A percentile compares a stretch with the other conserved stretches of the same genome.
phyloP scores from a whole-genome alignment of 78 protist genomes.

The Polysphondylium violaceum region DNA sequence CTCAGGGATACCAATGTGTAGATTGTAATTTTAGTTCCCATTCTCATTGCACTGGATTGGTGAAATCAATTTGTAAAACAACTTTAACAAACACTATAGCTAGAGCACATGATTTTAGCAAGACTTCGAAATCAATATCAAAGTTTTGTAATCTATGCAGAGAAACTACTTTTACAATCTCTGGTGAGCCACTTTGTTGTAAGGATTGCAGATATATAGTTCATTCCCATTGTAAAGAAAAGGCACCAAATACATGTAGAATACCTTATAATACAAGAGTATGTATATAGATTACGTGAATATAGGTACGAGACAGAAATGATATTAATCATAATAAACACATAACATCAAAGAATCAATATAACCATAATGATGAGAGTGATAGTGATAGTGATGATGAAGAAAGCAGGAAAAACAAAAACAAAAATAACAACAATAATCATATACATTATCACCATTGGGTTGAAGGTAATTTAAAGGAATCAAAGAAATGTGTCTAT shows the following conservation, averaged over 20 bases:
- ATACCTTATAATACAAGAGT: conserved; percentile 8
- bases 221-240: conserved; percentile 26
- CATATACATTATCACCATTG: conserved; percentile 30
- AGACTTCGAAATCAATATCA: conserved; percentile 18
- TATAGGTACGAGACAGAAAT: too few species aligned
- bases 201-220: conserved; percentile 56
- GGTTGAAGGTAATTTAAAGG: conserved; percentile 69
- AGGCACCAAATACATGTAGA: conserved; percentile 28
- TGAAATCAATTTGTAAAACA: conserved; percentile 19
- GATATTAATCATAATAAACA: too few species aligned
- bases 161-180: conserved; percentile 58
- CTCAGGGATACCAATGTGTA: conserved; percentile 49
- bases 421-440: background rate
- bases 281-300: too few species aligned
- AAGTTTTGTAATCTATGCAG: conserved; percentile 68
- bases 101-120: conserved; percentile 27
- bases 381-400: background rate
- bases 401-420: background rate
- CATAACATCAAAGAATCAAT: too few species aligned
- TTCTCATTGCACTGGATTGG: conserved; percentile 35
- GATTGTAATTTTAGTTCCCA: conserved; percentile 63
- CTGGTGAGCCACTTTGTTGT: conserved; percentile 1
- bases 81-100: too few species aligned
- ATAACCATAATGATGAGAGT: background rate
- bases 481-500: conserved; percentile 30